Conservation (phyloP, 2,329 filamentous ascomycete genomes). For the Aaosphaeria pasadenensis region DNA sequence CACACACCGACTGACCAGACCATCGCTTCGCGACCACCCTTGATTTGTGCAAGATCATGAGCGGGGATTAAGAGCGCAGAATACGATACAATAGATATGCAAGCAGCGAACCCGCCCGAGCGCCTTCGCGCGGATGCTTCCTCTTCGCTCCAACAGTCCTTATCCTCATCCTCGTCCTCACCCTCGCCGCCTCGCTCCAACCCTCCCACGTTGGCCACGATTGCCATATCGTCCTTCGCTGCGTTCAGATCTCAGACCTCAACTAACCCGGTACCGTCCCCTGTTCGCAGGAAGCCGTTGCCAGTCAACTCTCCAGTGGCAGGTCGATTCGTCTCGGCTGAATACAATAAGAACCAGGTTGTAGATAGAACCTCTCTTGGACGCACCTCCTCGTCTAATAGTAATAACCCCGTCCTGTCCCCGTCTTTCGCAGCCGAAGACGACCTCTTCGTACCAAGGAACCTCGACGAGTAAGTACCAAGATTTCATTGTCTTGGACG, state of each 20-base stretch:
- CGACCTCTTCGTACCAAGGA: constrained; percentile 32
- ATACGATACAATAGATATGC: constrained; percentile 26
- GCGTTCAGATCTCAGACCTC: constrained; percentile 42
- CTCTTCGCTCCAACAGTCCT: constrained; percentile 7
- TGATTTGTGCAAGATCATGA: constrained; percentile 37
- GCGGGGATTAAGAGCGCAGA: constrained; percentile 17
- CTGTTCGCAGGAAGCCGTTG: constrained; percentile 54
- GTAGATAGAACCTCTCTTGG: constrained; percentile 23
- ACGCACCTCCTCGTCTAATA: constrained; percentile 19
- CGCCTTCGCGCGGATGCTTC: constrained; percentile 20
- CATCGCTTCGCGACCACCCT: constrained; percentile 18
- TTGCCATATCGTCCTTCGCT: constrained; percentile 43
- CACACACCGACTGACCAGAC: constrained; percentile 7
- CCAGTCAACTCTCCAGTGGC: constrained; percentile 50
- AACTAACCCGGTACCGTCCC: constrained; percentile 41
- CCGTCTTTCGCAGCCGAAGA: constrained; percentile 30
- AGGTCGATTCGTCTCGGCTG: constrained; percentile 40
- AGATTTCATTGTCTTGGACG: no score
- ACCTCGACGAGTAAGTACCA: constrained; percentile 37
- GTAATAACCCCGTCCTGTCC: constrained; percentile 15
- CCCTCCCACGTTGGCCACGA: constrained; percentile 36
- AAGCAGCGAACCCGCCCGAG: constrained; percentile 18
- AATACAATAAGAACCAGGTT: constrained; percentile 38
- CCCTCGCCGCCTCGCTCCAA: constrained; percentile 28
- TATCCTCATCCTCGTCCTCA: not conserved